These are phyloP conservation scores for Phyllosticta citribraziliensis DNA, from an alignment of 2,329 filamentous ascomycete genomes.

Conservation along the genomic window DNA sequence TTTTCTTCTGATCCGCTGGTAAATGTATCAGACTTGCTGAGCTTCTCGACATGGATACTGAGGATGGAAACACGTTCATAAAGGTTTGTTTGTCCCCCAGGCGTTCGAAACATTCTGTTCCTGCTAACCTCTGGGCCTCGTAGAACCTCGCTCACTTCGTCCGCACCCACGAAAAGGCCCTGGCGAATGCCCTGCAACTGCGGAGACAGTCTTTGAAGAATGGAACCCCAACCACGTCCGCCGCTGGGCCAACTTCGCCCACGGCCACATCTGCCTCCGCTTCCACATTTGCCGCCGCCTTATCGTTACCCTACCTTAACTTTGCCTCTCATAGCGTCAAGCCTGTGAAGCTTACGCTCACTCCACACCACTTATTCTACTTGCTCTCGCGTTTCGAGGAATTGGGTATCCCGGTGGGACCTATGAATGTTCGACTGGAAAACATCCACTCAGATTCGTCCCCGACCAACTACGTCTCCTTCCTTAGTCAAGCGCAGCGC, in stretches of 20 bases:
- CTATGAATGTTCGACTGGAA: slow-evolving; percentile 92
- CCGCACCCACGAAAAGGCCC: slow-evolving; percentile 90
- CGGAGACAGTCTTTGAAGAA: slow-evolving; percentile 64
- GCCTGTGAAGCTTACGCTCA: slow-evolving; percentile 83
- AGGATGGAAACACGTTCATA: slow-evolving; percentile 83
- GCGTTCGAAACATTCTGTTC: not conserved
- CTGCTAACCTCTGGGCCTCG: slow-evolving; percentile 3
- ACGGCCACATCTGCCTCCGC: slow-evolving; percentile 57
- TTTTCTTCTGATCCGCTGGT: not conserved
- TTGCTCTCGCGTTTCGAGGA: slow-evolving; percentile 93
- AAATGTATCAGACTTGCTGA: slow-evolving; percentile 5
- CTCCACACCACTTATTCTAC: slow-evolving; percentile 94
- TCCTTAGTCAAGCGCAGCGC: slow-evolving; percentile 73
- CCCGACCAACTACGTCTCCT: slow-evolving; percentile 90
- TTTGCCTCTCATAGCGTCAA: slow-evolving; percentile 81
- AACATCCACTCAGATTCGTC: slow-evolving; percentile 83
- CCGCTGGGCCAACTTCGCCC: slow-evolving; percentile 42
- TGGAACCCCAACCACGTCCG: slow-evolving; percentile 43
- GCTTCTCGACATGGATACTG: slow-evolving; percentile 57
- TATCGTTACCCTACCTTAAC: slow-evolving; percentile 75
- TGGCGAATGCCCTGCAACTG: slow-evolving; percentile 89
- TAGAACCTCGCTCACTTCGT: slow-evolving; percentile 95
- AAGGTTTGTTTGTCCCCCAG: slow-evolving; percentile 48
- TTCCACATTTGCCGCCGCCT: slow-evolving; percentile 65
- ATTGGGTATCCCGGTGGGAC: slow-evolving; percentile 77